Conservation (phyloP, 2,329 filamentous ascomycete genomes). For the Fusarium nodosum region DNA sequence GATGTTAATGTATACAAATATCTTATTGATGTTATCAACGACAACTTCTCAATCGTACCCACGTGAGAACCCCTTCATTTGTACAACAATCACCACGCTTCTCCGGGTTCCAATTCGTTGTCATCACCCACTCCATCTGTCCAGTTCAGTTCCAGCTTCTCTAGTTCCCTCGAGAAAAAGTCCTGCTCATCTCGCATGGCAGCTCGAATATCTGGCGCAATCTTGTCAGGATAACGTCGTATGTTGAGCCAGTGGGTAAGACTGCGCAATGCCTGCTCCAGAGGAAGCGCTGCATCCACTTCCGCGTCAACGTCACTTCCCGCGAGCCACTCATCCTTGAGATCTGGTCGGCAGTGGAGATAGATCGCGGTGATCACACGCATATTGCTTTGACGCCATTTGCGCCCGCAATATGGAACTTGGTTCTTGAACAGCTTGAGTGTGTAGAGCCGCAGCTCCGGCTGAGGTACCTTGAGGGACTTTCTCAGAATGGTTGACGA, state of each 20-base stretch:
- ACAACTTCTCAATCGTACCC: not conserved
- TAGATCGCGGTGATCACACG: conserved; percentile 98
- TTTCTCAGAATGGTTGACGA: conserved; percentile 93
- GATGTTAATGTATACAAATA: conserved; percentile 9
- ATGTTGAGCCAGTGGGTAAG: conserved; percentile 97
- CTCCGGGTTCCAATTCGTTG: conserved; percentile 53
- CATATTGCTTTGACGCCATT: conserved; percentile 99
- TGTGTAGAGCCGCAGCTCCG: conserved; percentile 89
- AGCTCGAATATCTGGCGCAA: conserved; percentile 70
- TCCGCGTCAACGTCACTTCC: conserved; percentile 93
- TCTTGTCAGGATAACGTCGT: conserved; percentile 82
- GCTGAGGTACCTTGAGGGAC: conserved; percentile 89
- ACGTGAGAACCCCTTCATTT: conserved; percentile 5
- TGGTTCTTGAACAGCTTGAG: conserved; percentile 99
- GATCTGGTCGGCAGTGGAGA: conserved; percentile 89
- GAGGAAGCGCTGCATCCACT: conserved; percentile 90
- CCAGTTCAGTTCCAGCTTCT: conserved; percentile 74
- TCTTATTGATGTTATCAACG: not conserved
- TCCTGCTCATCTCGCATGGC: conserved; percentile 80
- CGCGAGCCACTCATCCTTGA: conserved; percentile 94
- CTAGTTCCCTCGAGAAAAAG: conserved; percentile 83
- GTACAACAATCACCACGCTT: conserved; percentile 43
- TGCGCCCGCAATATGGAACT: conserved; percentile 96
- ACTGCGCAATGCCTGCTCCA: conserved; percentile 90
- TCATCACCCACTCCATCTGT: conserved; percentile 57